Conservation (phyloP, 345 rosid genomes). For the Eucalyptus sp. region DNA sequence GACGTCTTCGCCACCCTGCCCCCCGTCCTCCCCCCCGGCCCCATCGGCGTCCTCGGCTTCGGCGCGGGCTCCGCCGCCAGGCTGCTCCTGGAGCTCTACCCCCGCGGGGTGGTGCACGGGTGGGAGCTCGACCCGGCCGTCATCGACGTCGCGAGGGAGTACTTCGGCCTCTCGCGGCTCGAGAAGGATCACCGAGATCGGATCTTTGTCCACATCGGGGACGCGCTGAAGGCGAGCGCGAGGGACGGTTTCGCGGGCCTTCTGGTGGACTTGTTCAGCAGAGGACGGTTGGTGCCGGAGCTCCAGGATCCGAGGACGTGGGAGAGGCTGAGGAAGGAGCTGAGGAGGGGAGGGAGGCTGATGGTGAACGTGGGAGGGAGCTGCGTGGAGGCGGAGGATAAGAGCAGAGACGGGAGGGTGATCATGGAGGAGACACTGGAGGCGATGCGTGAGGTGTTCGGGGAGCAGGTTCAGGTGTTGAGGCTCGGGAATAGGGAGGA, state of each 20-base stretch:
- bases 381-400: conserved; percentile 69
- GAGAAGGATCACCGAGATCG: conserved; percentile 46
- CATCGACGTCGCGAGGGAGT: conserved; percentile 62
- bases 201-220: conserved; percentile 52
- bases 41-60: conserved; percentile 71
- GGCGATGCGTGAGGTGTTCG: conserved; percentile 54
- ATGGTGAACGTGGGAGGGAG: conserved; percentile 64
- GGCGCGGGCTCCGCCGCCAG: conserved; percentile 82
- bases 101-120: conserved; percentile 46
- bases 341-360: conserved; percentile 61
- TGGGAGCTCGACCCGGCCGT: conserved; percentile 95
- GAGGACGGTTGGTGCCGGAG: conserved; percentile 68
- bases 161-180: conserved; percentile 55
- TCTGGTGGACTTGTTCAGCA: conserved; percentile 56
- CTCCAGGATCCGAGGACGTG: conserved; percentile 76
- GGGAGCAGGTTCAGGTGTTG: conserved; percentile 35
- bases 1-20: conserved; percentile 82
- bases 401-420: conserved; percentile 43
- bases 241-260: conserved; percentile 51
- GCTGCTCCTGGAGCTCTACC: conserved; percentile 57
- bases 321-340: conserved; percentile 36
- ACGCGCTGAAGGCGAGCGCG: conserved; percentile 45
- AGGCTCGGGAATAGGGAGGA: conserved; percentile 40
- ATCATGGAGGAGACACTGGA: conserved; percentile 64
- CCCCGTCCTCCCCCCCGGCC: conserved; percentile 61